These are phyloP conservation scores for Somion occarium DNA, from an alignment of 1,284 basidiomycete species.

Conservation along the genomic window DNA sequence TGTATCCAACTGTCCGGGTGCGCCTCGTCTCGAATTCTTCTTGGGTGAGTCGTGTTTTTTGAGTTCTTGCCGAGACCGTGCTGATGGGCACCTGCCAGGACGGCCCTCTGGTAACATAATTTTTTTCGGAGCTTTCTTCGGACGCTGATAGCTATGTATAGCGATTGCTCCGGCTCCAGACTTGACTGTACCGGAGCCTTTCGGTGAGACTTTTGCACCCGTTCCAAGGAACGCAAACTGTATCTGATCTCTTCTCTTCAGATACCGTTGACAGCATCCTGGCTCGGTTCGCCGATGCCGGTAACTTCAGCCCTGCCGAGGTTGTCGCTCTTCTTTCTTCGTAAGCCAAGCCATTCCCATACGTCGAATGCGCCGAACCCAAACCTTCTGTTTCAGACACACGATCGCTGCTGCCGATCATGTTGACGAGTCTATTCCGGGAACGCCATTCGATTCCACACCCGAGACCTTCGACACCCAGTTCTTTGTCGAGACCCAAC, in stretches of 20 bases:
- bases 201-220: too few relatives aligned
- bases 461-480: conserved; percentile 25
- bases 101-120: conserved; percentile 5
- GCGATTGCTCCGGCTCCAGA: conserved; percentile 18
- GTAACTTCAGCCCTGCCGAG: conserved; percentile 26
- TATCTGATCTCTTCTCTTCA: too few relatives aligned
- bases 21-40: conserved; percentile 17
- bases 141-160: too few relatives aligned
- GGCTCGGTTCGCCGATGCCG: too few relatives aligned
- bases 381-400: conserved; percentile 10
- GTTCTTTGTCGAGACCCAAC: conserved; percentile 23
- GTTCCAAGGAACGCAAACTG: too few relatives aligned
- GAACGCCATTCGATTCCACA: conserved; percentile 25
- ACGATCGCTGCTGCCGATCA: conserved; percentile 24
- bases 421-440: conserved; percentile 20
- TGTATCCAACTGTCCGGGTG: conserved; percentile 17
- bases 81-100: background rate
- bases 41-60: conserved; percentile 11
- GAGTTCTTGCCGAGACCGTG: background rate
- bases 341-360: conserved; percentile 14
- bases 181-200: conserved; percentile 24
- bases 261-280: conserved; percentile 25
- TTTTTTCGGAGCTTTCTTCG: too few relatives aligned
- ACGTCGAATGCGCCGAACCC: background rate
- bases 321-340: conserved; percentile 28